Conservation (phyloP, 2,329 filamentous ascomycete species). For the Fusarium lyarnte region DNA sequence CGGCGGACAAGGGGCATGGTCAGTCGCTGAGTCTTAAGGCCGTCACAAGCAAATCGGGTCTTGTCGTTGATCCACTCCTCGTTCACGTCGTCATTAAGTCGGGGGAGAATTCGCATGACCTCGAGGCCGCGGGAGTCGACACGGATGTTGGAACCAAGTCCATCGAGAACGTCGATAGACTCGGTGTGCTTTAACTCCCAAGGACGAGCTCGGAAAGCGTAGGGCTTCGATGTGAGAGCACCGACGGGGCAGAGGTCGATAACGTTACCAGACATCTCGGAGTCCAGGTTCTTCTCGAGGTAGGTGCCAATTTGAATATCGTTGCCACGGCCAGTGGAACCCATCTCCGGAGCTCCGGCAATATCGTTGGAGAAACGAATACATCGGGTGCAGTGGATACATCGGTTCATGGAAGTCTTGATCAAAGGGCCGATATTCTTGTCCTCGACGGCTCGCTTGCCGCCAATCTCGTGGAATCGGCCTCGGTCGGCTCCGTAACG, state of each 20-base stretch:
- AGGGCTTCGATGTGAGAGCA: slow-evolving; percentile 95
- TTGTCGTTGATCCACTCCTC: slow-evolving; percentile 99
- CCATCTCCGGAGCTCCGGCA: slow-evolving; percentile 93
- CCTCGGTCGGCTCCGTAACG: slow-evolving; percentile 95
- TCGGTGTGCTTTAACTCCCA: slow-evolving; percentile 98
- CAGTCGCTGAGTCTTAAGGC: slow-evolving; percentile 93
- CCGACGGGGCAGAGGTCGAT: slow-evolving; percentile 98
- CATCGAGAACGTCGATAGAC: slow-evolving; percentile 93
- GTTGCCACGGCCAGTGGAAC: slow-evolving; percentile 94
- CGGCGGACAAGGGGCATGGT: slow-evolving; percentile 91
- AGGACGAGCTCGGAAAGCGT: slow-evolving; percentile 94
- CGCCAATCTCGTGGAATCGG: slow-evolving; percentile 93
- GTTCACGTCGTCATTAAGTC: slow-evolving; percentile 97
- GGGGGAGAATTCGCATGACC: slow-evolving; percentile 92
- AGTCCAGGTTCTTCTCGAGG: slow-evolving; percentile 91
- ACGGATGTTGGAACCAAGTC: slow-evolving; percentile 91
- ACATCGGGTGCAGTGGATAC: slow-evolving; percentile 98
- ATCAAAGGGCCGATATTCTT: slow-evolving; percentile 99
- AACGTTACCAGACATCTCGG: slow-evolving; percentile 95
- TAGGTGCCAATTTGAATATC: slow-evolving; percentile 98
- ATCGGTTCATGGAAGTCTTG: slow-evolving; percentile 99
- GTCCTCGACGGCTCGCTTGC: slow-evolving; percentile 98
- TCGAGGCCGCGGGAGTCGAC: slow-evolving; percentile 93
- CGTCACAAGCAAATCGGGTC: slow-evolving; percentile 94
- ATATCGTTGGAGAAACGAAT: slow-evolving; percentile 98